Evolutionary conservation across 768 basidiomycete genomes (phyloP).

Genomic region (Termitomyces titanicus): DNA sequence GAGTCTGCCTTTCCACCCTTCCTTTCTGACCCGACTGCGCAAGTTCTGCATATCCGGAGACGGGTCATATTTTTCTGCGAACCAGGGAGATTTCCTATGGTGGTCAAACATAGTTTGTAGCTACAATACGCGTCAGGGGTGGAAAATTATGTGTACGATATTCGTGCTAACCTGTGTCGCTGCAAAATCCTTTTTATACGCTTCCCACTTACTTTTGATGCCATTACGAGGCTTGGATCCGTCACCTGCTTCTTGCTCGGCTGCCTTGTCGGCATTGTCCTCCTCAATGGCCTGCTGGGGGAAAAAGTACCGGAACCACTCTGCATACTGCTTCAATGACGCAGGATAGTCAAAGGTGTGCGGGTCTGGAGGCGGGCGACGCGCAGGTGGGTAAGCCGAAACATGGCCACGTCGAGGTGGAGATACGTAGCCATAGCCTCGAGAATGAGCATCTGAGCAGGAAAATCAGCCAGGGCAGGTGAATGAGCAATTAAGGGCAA

Average conservation of each 20-base stretch:
- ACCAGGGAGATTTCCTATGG: conserved; percentile 95
- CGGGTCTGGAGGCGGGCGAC: conserved; percentile 73
- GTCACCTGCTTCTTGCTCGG: conserved; percentile 79
- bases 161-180: conserved; percentile 73
- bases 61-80: conserved; percentile 92
- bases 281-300: conserved; percentile 79
- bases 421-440: conserved; percentile 53
- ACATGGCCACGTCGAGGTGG: conserved; percentile 62
- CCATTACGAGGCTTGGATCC: conserved; percentile 82
- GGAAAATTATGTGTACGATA: conserved; percentile 15
- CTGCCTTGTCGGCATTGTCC: conserved; percentile 79
- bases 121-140: conserved; percentile 49
- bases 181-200: conserved; percentile 89
- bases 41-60: conserved; percentile 64
- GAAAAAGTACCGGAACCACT: conserved; percentile 80
- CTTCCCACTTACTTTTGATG: conserved; percentile 84
- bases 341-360: conserved; percentile 81
- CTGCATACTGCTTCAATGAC: conserved; percentile 78
- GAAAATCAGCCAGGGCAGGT: conserved; percentile 11
- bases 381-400: conserved; percentile 41
- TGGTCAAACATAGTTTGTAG: conserved; percentile 94
- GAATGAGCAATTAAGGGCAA: conserved; percentile 22
- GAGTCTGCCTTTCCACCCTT: conserved; percentile 78
- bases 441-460: conserved; percentile 59
- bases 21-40: conserved; percentile 75